Percentiles rank a stretch among this genome's conserved stretches.
Conservation (phyloP, 2,329 filamentous ascomycete species). For the Ceratocystis cacaofunesta region DNA sequence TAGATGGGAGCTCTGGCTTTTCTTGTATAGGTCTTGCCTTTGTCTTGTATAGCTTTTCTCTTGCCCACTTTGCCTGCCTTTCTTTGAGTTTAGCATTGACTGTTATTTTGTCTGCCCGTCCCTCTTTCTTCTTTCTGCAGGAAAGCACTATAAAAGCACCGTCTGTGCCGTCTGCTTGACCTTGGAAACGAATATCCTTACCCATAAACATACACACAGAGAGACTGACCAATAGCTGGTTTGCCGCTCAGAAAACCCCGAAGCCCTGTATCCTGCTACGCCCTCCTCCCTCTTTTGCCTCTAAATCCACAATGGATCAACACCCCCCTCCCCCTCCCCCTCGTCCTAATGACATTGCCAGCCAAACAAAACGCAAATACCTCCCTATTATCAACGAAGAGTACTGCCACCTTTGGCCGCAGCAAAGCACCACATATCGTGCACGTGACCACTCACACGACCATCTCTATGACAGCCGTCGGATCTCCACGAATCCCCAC, state of each 20-base stretch:
- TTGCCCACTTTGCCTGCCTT: too few relatives aligned
- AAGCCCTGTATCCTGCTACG: neutral
- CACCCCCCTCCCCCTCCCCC: conserved; percentile 8
- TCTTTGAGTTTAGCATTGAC: neutral
- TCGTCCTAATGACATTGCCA: conserved; percentile 13
- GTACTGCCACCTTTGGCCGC: conserved; percentile 39
- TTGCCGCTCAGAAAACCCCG: too few relatives aligned
- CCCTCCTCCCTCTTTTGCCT: neutral
- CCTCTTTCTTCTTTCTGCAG: too few relatives aligned
- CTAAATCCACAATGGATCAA: conserved; percentile 10
- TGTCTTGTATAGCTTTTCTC: too few relatives aligned
- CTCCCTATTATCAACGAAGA: conserved; percentile 48
- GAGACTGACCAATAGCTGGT: too few relatives aligned
- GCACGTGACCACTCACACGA: conserved; percentile 34
- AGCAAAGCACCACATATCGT: conserved; percentile 44
- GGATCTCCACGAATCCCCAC: conserved; percentile 19
- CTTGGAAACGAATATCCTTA: too few relatives aligned
- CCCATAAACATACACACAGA: too few relatives aligned
- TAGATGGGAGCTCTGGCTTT: too few relatives aligned
- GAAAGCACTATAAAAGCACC: too few relatives aligned
- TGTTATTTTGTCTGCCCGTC: neutral
- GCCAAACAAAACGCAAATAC: conserved; percentile 29
- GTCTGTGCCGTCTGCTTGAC: too few relatives aligned
- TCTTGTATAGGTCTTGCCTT: too few relatives aligned
- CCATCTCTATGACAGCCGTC: conserved; percentile 31